Evolutionary conservation across 164 flowering plant genomes (phyloP).

Genomic region (Dillenia turbinata): DNA sequence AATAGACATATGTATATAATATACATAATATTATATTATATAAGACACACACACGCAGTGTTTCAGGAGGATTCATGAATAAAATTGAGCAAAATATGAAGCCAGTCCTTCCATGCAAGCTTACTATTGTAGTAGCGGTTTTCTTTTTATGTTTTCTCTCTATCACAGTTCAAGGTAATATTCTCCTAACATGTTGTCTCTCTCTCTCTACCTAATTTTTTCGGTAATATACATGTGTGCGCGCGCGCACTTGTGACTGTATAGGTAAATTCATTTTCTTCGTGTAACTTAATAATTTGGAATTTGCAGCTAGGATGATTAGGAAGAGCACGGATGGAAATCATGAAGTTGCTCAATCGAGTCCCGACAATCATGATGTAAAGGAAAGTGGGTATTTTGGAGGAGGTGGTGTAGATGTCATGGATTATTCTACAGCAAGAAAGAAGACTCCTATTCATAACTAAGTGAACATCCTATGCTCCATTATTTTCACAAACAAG

Average conservation of each 20-base stretch:
- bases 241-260: no score
- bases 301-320: slow-evolving; percentile 7
- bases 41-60: no score
- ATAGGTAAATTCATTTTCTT: no score
- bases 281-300: no score
- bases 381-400: background rate
- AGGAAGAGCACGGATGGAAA: background rate
- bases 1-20: no score
- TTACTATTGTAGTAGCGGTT: background rate
- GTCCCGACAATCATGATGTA: background rate
- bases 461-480: slow-evolving; percentile 10
- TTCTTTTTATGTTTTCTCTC: slow-evolving; percentile 2
- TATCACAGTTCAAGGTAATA: background rate
- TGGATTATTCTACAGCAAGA: slow-evolving; percentile 11
- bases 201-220: no score
- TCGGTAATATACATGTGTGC: no score
- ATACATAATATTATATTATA: no score
- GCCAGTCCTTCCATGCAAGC: slow-evolving; percentile 7
- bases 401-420: background rate
- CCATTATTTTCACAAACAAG: slow-evolving; percentile 13
- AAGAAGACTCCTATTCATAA: slow-evolving; percentile 13
- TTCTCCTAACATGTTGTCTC: background rate
- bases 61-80: no score
- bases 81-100: background rate
- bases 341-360: background rate